Evolutionary conservation across 768 basidiomycete genomes (phyloP).

Genomic region (Tricholoma terreum): DNA sequence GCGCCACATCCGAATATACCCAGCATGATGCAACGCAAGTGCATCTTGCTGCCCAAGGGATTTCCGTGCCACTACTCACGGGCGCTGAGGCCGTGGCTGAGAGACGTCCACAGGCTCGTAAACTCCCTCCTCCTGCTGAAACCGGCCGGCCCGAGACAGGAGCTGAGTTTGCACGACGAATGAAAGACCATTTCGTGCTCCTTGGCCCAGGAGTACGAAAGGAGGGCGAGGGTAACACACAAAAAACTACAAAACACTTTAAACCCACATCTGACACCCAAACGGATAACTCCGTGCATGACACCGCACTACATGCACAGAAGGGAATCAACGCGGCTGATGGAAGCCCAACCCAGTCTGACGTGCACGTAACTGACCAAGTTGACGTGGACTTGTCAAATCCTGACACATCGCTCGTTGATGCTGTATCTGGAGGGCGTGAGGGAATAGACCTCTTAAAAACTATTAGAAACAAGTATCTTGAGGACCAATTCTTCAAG

Average conservation of each 20-base stretch:
- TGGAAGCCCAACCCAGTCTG: no score
- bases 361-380: no score
- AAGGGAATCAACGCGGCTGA: no score
- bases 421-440: no score
- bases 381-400: no score
- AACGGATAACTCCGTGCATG: background rate
- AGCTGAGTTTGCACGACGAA: no score
- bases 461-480: no score
- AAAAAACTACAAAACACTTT: background rate
- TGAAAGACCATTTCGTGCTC: slow-evolving; percentile 13
- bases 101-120: background rate
- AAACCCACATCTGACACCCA: background rate
- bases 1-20: slow-evolving; percentile 11
- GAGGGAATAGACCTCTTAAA: no score
- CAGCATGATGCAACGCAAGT: slow-evolving; percentile 2
- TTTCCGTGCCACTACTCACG: slow-evolving; percentile 3
- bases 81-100: slow-evolving; percentile 5
- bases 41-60: background rate
- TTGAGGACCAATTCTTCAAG: no score
- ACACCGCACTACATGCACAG: no score
- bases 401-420: no score
- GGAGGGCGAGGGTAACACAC: slow-evolving; percentile 9
- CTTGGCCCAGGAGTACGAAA: slow-evolving; percentile 15
- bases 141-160: slow-evolving; percentile 3
- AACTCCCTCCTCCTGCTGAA: background rate